These are phyloP conservation scores for Astrothelium subdiscretum DNA, from an alignment of 495 filamentous ascomycete genomes.

Conservation along the genomic window DNA sequence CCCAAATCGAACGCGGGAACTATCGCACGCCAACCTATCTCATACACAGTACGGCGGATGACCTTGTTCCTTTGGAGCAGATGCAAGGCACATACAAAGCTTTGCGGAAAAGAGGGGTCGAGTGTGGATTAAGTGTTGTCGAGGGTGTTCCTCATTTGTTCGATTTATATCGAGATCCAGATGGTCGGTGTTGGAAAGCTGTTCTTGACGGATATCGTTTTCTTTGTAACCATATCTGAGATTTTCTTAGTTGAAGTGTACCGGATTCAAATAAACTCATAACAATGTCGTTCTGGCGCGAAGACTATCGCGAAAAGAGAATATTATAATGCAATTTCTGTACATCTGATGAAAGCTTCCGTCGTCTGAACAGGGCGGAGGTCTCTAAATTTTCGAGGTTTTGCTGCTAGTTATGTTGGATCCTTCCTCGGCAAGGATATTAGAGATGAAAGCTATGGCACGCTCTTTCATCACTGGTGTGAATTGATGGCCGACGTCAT, in stretches of 20 bases:
- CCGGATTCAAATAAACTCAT: not conserved
- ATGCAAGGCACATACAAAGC: not conserved
- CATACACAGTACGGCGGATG: not conserved
- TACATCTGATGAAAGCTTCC: too few species aligned
- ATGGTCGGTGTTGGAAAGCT: not conserved
- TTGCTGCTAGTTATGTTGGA: not conserved
- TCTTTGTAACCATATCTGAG: not conserved
- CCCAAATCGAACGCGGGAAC: not conserved
- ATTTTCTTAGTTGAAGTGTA: not conserved
- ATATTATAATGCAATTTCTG: too few species aligned
- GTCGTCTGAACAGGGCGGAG: not conserved
- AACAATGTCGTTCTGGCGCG: too few species aligned
- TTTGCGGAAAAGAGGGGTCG: not conserved
- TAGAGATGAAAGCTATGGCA: not conserved
- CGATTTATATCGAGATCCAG: not conserved
- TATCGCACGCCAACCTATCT: not conserved
- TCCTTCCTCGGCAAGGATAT: not conserved
- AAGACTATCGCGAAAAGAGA: too few species aligned
- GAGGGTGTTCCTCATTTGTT: not conserved
- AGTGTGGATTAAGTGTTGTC: not conserved
- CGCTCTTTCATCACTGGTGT: constrained; percentile 48
- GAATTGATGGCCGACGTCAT: constrained; percentile 61
- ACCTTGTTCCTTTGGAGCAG: not conserved
- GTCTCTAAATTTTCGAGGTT: not conserved
- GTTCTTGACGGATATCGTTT: not conserved